A percentile compares a stretch with the other conserved stretches of the same genome.
phyloP scores from a whole-genome alignment of 805 yeast species.

The Yarrowia sp. region DNA sequence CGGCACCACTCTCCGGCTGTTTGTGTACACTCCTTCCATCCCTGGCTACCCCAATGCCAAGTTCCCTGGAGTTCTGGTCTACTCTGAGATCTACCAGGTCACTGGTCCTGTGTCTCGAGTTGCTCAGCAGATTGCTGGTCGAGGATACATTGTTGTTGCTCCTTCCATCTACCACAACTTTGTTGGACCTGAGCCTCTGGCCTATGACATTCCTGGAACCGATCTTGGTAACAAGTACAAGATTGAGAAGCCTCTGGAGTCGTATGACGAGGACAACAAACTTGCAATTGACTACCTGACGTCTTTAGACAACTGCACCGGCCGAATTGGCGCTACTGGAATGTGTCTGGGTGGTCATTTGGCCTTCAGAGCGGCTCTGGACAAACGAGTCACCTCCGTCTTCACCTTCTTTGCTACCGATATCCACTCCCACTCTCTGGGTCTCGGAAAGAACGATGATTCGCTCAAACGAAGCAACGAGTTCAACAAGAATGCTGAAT shows the following conservation, averaged over 20 bases:
- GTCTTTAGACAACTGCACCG: slow-evolving; percentile 67
- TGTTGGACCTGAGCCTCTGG: slow-evolving; percentile 65
- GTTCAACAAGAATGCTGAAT: slow-evolving; percentile 57
- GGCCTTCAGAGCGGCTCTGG: slow-evolving; percentile 73
- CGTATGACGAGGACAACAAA: slow-evolving; percentile 77
- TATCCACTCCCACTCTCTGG: slow-evolving; percentile 71
- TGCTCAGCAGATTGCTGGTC: slow-evolving; percentile 78
- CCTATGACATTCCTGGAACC: slow-evolving; percentile 75
- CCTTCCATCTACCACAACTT: slow-evolving; percentile 83
- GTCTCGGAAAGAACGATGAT: slow-evolving; percentile 69
- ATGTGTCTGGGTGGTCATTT: slow-evolving; percentile 89
- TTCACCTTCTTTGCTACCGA: slow-evolving; percentile 84
- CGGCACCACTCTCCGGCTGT: slow-evolving; percentile 72
- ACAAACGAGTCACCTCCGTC: slow-evolving; percentile 67
- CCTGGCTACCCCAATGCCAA: slow-evolving; percentile 78
- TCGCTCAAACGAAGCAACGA: slow-evolving; percentile 64
- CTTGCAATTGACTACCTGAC: slow-evolving; percentile 68
- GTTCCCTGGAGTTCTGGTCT: slow-evolving; percentile 81
- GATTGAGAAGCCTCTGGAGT: slow-evolving; percentile 66
- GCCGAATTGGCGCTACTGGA: slow-evolving; percentile 80
- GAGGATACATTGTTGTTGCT: slow-evolving; percentile 79
- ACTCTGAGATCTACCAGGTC: slow-evolving; percentile 77
- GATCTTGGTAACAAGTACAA: slow-evolving; percentile 75
- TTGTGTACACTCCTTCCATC: slow-evolving; percentile 69
- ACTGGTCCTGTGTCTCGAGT: slow-evolving; percentile 81